Conservation (phyloP, 805 yeast genomes). For the Priceomyces fermenticarens region DNA sequence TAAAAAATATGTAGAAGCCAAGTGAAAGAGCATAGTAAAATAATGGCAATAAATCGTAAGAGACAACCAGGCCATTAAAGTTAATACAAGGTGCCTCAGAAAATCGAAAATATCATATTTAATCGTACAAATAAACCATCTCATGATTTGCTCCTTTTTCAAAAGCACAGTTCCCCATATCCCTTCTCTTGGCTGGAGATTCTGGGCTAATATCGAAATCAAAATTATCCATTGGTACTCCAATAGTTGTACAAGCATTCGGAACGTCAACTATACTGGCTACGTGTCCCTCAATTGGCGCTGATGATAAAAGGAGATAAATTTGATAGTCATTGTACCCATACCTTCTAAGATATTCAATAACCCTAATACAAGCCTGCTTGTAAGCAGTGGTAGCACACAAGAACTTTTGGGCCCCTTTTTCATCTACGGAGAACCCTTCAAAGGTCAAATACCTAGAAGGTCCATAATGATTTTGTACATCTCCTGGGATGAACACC, state of each 20-base stretch:
- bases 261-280: constrained; percentile 54
- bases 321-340: constrained; percentile 53
- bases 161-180: constrained; percentile 41
- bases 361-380: constrained; percentile 47
- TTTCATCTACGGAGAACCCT: constrained; percentile 51
- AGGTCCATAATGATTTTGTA: constrained; percentile 48
- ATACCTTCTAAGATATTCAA: constrained; percentile 47
- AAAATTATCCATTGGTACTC: constrained; percentile 51
- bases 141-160: constrained; percentile 5
- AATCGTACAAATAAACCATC: background rate
- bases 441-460: constrained; percentile 49
- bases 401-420: constrained; percentile 43
- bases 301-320: constrained; percentile 42
- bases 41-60: too few species aligned
- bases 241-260: constrained; percentile 50
- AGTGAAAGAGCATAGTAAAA: too few species aligned
- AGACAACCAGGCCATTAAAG: too few species aligned
- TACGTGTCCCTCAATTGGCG: constrained; percentile 51
- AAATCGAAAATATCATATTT: too few species aligned
- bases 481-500: constrained; percentile 48
- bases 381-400: constrained; percentile 51
- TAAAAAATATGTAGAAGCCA: too few species aligned
- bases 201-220: constrained; percentile 47
- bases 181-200: constrained; percentile 17
- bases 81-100: too few species aligned